These are phyloP conservation scores for Globisporangium cederbergense DNA, from an alignment of 352 stramenopile genomes.

Conservation along the genomic window DNA sequence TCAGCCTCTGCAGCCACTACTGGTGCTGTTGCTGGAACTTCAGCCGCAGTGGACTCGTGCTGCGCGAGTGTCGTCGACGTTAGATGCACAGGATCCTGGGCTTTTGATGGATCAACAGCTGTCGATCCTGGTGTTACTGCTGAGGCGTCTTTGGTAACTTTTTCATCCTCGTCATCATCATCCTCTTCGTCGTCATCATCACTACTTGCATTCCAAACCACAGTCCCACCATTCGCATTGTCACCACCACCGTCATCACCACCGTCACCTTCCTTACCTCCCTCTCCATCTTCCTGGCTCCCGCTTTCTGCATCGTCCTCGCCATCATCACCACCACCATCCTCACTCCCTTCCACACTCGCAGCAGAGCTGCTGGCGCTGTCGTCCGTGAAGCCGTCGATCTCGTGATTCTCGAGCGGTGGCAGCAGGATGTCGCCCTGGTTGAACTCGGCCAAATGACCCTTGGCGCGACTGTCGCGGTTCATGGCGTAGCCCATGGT, in stretches of 20 bases:
- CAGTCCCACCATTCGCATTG: conserved; percentile 13
- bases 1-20: conserved; percentile 10
- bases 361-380: conserved; percentile 65
- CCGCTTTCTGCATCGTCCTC: conserved; percentile 22
- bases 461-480: conserved; percentile 23
- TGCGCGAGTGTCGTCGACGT: conserved; percentile 21
- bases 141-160: background rate
- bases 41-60: conserved; percentile 2
- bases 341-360: conserved; percentile 41
- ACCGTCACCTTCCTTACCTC: conserved; percentile 13
- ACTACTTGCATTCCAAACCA: conserved; percentile 1
- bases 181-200: conserved; percentile 12
- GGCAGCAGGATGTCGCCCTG: conserved; percentile 52
- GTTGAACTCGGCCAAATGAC: conserved; percentile 33
- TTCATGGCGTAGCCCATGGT: conserved; percentile 54
- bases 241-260: background rate
- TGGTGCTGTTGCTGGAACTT: background rate
- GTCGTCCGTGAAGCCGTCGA: conserved; percentile 78
- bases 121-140: background rate
- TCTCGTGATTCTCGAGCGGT: conserved; percentile 52
- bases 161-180: conserved; percentile 20
- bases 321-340: background rate
- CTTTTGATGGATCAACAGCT: background rate
- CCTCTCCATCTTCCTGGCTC: conserved; percentile 15
- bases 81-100: background rate